Conservation (phyloP, 83 land plant genomes). For the Diphasiastrum complanatum region DNA sequence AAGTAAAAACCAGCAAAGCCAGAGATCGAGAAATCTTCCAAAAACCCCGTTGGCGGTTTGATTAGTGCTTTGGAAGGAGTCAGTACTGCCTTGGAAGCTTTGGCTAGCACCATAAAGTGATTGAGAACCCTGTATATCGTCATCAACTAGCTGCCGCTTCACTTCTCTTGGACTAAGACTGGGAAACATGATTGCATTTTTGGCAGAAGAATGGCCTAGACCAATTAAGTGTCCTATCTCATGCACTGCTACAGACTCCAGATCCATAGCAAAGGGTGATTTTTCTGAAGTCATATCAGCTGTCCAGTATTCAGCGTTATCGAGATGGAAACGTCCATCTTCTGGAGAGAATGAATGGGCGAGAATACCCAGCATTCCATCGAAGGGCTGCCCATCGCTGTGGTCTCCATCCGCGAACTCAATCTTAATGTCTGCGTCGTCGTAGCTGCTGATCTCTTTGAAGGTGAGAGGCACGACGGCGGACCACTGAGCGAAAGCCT, state of each 20-base stretch:
- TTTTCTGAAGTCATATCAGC: background rate
- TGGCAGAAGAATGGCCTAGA: conserved; percentile 6
- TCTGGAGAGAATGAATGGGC: conserved; percentile 21
- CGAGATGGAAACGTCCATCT: conserved; percentile 23
- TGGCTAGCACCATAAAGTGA: conserved; percentile 19
- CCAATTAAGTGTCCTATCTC: conserved; percentile 29
- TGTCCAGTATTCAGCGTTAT: conserved; percentile 9
- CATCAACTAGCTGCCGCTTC: conserved; percentile 6
- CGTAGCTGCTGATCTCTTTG: background rate
- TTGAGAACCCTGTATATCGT: conserved; percentile 21
- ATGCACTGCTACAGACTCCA: conserved; percentile 21
- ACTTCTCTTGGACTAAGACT: background rate
- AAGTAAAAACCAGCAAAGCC: too few relatives aligned
- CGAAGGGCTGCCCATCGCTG: conserved; percentile 25
- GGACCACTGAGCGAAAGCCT: conserved; percentile 17
- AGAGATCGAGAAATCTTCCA: too few relatives aligned
- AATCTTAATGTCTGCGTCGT: conserved; percentile 5
- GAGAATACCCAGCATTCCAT: conserved; percentile 17
- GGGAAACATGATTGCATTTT: conserved; percentile 21
- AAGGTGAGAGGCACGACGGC: conserved; percentile 5
- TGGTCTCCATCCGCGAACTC: conserved; percentile 8
- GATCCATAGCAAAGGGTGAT: background rate
- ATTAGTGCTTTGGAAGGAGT: too few relatives aligned
- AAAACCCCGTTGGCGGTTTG: too few relatives aligned
- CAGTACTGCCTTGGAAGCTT: too few relatives aligned